A percentile compares a stretch with the other conserved stretches of the same genome.
Conservation (phyloP, 495 filamentous ascomycete genomes). For the Cairneyella variabilis region DNA sequence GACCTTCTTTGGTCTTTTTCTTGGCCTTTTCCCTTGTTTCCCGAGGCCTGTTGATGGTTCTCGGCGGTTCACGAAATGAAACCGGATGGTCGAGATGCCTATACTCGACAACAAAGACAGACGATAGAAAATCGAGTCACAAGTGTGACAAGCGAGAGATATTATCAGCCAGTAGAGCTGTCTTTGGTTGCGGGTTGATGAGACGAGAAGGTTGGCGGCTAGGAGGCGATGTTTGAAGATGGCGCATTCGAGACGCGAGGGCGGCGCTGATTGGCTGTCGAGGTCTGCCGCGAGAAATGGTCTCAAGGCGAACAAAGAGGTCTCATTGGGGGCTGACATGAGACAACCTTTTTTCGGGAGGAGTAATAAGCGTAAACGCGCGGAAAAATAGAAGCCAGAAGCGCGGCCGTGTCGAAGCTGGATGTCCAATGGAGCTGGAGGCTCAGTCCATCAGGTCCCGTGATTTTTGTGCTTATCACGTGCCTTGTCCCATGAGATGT, state of each 20-base stretch:
- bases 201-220: conserved; percentile 14
- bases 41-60: conserved; percentile 9
- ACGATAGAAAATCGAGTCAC: not conserved
- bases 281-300: not conserved
- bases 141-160: not conserved
- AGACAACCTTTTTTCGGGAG: not conserved
- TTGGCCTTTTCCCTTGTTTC: conserved; percentile 1
- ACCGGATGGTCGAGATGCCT: conserved; percentile 9
- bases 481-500: too few species aligned
- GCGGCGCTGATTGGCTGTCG: conserved; percentile 14
- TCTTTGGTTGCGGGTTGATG: conserved; percentile 6
- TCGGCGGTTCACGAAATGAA: conserved; percentile 21
- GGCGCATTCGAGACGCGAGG: conserved; percentile 12
- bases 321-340: conserved; percentile 5
- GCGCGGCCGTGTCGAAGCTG: conserved; percentile 6
- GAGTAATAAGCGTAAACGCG: conserved; percentile 16
- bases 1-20: conserved; percentile 5
- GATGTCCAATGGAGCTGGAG: not conserved
- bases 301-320: not conserved
- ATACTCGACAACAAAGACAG: not conserved
- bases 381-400: conserved; percentile 18
- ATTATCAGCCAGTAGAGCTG: conserved; percentile 9
- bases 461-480: too few species aligned
- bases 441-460: too few species aligned
- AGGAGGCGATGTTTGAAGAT: conserved; percentile 13